Evolutionary conservation across 2,329 filamentous ascomycete genomes (phyloP).

Genomic region (Trichophyton simii): DNA sequence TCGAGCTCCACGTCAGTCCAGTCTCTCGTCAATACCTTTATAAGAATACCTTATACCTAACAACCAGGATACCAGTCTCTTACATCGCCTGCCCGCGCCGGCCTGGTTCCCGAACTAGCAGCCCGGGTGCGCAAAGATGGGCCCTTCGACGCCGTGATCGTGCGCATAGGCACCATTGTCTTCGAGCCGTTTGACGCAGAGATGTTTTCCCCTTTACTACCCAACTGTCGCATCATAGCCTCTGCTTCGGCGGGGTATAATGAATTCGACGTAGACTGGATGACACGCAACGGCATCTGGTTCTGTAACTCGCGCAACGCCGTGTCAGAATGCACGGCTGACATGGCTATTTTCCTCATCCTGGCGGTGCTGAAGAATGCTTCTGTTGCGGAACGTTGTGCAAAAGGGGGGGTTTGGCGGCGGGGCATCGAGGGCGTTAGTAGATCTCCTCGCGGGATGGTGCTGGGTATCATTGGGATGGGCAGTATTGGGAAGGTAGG

Average conservation of each 20-base stretch:
- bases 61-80: background rate
- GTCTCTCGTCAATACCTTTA: too few relatives aligned
- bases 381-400: constrained; percentile 27
- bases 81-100: constrained; percentile 2
- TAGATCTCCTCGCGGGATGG: constrained; percentile 34
- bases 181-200: constrained; percentile 26
- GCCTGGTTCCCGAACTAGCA: constrained; percentile 10
- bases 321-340: constrained; percentile 41
- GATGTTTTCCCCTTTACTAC: too few relatives aligned
- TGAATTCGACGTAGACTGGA: constrained; percentile 36
- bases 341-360: constrained; percentile 40
- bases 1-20: constrained; percentile 9
- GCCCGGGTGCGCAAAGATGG: constrained; percentile 12
- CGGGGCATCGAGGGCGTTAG: constrained; percentile 22
- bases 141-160: constrained; percentile 37
- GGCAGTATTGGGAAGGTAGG: constrained; percentile 36
- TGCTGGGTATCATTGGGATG: constrained; percentile 39
- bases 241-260: constrained; percentile 40
- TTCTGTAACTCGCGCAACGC: constrained; percentile 46
- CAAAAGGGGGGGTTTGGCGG: constrained; percentile 30
- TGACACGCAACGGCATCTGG: constrained; percentile 33
- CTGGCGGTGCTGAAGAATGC: constrained; percentile 39
- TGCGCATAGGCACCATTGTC: constrained; percentile 41
- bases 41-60: too few relatives aligned
- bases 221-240: constrained; percentile 33